Conservation (phyloP, 208 protist species). For the Acanthamoeba healyi region DNA sequence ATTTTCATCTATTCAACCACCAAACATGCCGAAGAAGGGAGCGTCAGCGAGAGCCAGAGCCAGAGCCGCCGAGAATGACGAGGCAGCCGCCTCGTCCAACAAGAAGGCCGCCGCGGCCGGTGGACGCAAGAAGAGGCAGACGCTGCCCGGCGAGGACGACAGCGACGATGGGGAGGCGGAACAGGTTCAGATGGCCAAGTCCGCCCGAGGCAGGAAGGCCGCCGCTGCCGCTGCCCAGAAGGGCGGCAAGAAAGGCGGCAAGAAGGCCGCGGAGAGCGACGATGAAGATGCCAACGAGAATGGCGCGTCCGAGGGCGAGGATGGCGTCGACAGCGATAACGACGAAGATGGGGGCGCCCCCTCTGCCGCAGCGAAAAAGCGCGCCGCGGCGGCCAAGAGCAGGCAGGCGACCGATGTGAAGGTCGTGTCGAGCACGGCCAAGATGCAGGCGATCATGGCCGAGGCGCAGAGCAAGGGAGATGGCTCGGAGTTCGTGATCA, state of each 20-base stretch:
- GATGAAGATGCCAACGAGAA: not conserved
- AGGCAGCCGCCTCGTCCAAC: not conserved
- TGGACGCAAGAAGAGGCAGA: not conserved
- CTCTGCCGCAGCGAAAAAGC: too few species aligned
- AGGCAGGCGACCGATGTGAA: constrained; percentile 17
- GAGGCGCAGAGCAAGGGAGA: constrained; percentile 73
- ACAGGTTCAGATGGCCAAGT: not conserved
- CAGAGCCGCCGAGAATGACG: not conserved
- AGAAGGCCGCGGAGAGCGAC: constrained; percentile 15
- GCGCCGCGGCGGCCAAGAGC: not conserved
- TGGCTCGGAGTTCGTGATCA: constrained; percentile 81
- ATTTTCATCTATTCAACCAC: not conserved
- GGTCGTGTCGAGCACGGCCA: constrained; percentile 42
- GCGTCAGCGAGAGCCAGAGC: constrained; percentile 43
- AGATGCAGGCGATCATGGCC: constrained; percentile 74
- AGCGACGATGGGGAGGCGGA: not conserved
- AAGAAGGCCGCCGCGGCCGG: not conserved
- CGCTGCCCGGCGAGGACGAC: constrained; percentile 13
- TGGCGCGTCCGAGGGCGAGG: not conserved
- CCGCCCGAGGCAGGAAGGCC: constrained; percentile 4
- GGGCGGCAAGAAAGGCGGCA: not conserved
- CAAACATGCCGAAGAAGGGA: constrained; percentile 65
- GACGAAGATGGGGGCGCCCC: too few species aligned
- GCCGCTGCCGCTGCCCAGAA: too few species aligned
- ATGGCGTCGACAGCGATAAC: not conserved